Percentiles rank a stretch among this genome's conserved stretches.
These are phyloP conservation scores for Coelastrella sp. DNA, from an alignment of 139 green algal genomes.

Conservation along the genomic window DNA sequence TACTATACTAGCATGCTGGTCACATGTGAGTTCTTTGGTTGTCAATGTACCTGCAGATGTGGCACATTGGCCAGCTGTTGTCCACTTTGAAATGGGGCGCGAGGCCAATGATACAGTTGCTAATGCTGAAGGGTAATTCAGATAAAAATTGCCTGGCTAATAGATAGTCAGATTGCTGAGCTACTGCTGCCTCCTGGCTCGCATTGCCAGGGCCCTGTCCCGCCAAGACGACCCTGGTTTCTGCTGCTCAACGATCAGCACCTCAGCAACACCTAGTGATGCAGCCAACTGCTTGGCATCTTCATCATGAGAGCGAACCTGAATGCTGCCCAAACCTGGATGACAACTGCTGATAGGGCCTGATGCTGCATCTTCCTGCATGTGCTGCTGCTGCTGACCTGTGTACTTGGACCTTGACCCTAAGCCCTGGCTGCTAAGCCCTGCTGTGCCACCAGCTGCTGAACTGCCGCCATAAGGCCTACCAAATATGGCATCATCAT, in stretches of 20 bases:
- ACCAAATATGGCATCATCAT: constrained; percentile 38
- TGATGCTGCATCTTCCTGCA: neutral
- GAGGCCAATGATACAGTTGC: no score
- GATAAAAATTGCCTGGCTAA: no score
- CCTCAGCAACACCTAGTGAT: constrained; percentile 5
- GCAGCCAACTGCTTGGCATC: neutral
- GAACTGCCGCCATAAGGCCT: neutral
- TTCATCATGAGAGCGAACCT: neutral
- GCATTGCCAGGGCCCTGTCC: constrained; percentile 3
- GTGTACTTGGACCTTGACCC: no score
- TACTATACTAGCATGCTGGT: no score
- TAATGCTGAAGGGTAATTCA: no score
- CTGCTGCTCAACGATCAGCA: neutral
- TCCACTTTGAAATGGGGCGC: no score
- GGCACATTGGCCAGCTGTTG: no score
- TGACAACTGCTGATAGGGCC: neutral
- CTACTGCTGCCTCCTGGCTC: constrained; percentile 12
- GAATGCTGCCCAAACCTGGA: neutral
- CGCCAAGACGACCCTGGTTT: neutral
- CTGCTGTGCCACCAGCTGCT: neutral
- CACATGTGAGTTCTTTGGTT: no score
- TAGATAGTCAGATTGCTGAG: no score
- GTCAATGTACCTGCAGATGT: no score
- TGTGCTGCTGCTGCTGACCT: neutral
- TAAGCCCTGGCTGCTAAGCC: neutral